Conservation (phyloP, 176 grass and related monocot species). For the Ensete ventricosum region DNA sequence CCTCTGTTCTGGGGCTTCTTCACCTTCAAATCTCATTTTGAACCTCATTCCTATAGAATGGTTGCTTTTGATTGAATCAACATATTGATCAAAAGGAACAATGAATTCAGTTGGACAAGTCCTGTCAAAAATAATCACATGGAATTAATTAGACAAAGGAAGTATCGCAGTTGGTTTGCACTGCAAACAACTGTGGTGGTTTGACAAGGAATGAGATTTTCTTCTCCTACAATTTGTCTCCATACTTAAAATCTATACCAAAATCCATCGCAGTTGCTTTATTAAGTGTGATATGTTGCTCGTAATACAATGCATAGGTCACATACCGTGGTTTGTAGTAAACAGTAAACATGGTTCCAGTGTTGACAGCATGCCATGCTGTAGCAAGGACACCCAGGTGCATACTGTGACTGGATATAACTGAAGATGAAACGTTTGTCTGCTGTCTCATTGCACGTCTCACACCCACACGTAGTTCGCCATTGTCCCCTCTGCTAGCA, state of each 20-base stretch:
- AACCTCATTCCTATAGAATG: slow-evolving; percentile 88
- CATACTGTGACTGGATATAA: slow-evolving; percentile 98
- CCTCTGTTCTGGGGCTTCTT: slow-evolving; percentile 96
- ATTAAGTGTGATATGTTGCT: too few relatives aligned
- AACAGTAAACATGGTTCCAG: slow-evolving; percentile 82
- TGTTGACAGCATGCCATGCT: slow-evolving; percentile 91
- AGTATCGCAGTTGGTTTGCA: not conserved
- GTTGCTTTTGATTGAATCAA: slow-evolving; percentile 61
- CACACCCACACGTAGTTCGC: slow-evolving; percentile 84
- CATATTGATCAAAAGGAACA: slow-evolving; percentile 62
- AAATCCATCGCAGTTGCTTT: too few relatives aligned
- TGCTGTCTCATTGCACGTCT: slow-evolving; percentile 92
- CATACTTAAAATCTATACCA: too few relatives aligned
- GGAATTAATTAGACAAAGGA: not conserved
- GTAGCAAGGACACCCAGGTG: slow-evolving; percentile 98
- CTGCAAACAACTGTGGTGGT: not conserved
- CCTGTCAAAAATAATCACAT: slow-evolving; percentile 30
- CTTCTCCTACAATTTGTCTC: too few relatives aligned
- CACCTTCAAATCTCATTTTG: slow-evolving; percentile 99
- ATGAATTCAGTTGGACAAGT: slow-evolving; percentile 89
- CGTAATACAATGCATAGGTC: not conserved
- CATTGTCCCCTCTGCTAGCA: slow-evolving; percentile 58
- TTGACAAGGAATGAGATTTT: not conserved
- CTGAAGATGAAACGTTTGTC: slow-evolving; percentile 80
- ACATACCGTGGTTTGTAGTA: slow-evolving; percentile 93